Base-by-base conservation (phyloP, 768 basidiomycete genomes). In the Clathrus columnatus region DNA sequence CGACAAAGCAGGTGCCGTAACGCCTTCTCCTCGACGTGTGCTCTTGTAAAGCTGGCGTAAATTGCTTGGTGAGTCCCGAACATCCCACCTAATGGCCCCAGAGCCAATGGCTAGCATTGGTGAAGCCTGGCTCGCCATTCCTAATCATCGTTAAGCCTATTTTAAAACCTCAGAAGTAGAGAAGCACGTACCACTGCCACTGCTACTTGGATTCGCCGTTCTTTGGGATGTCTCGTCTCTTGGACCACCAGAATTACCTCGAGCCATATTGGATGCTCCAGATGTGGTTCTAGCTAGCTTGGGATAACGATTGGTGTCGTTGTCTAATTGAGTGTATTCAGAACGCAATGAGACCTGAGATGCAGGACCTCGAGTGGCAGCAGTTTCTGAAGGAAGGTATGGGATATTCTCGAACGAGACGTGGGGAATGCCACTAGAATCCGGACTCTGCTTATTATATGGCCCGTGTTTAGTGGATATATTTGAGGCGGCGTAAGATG, bases 1-100 rank as follows among this genome's bases (percentile, higher is more conserved):
- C 68, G 64, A 23, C 74, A 67, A 1, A 17, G 75, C 80, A 43
- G 65, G 68, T 17, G 70, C 58, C 23, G 14, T 29, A 18, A 54
- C 17, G 46, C 41, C 45, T n/a, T 54, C 27, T 11, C n/a, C 21
- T 18, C n/a, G 43, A 47, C 53, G 43, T 18, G 20, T 21, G 30
- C 29, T 45, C 29, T 11, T 43, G 28, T 45, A 30, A 6, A 20
- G 17, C 24, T 47, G 53, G 5, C 44, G 44, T 18, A 47, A 32
- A 46, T 46, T 11, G 27, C 16, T 16, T 3, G 53, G 53, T 17
- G 44, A 27, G 24, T 54, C 21, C 23, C 53, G 42, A 29, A 54
- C 42, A 26, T 54, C 53, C 53, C 53, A 54, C 20, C n/a, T 48
- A 18, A 54, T 23, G 17, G 53, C 24, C 7, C n/a, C 14, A 21